Evolutionary conservation across 768 basidiomycete genomes (phyloP).

Genomic region (Amylocystis lapponica): DNA sequence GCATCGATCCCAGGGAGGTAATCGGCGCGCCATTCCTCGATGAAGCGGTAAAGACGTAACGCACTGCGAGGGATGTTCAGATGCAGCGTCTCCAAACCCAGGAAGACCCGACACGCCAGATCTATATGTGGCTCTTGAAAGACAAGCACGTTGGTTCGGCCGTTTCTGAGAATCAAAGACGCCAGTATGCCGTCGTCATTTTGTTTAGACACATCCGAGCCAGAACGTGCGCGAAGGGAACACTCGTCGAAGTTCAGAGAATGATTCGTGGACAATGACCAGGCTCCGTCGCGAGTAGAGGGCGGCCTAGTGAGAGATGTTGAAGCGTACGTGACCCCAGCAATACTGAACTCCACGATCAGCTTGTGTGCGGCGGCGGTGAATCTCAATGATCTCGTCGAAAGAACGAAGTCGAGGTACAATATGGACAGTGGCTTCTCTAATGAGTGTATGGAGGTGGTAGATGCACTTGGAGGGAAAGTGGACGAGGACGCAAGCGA

Average conservation of each 20-base stretch:
- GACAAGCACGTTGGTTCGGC: conserved; percentile 40
- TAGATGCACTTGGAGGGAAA: too few species aligned
- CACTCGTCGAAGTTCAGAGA: conserved; percentile 45
- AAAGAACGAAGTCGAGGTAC: conserved; percentile 33
- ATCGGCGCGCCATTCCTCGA: conserved; percentile 79
- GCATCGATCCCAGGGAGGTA: conserved; percentile 72
- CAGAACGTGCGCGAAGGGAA: conserved; percentile 55
- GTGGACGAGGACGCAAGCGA: neutral
- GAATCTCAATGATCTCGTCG: conserved; percentile 41
- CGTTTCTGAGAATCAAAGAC: conserved; percentile 43
- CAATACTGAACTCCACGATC: conserved; percentile 52
- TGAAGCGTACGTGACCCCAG: conserved; percentile 33
- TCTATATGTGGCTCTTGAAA: conserved; percentile 40
- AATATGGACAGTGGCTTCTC: neutral
- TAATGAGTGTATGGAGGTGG: neutral
- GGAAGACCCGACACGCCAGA: conserved; percentile 36
- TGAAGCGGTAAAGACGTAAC: conserved; percentile 68
- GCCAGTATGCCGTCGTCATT: conserved; percentile 51
- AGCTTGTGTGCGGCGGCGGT: conserved; percentile 69
- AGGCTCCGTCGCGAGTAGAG: conserved; percentile 1
- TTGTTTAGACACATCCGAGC: conserved; percentile 31
- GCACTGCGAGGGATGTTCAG: conserved; percentile 76
- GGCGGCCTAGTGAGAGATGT: conserved; percentile 26
- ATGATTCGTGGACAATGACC: conserved; percentile 40
- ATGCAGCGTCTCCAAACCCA: conserved; percentile 40